Evolutionary conservation across 148 eudicot species (phyloP).

Genomic region (Gaultheria prostrata): DNA sequence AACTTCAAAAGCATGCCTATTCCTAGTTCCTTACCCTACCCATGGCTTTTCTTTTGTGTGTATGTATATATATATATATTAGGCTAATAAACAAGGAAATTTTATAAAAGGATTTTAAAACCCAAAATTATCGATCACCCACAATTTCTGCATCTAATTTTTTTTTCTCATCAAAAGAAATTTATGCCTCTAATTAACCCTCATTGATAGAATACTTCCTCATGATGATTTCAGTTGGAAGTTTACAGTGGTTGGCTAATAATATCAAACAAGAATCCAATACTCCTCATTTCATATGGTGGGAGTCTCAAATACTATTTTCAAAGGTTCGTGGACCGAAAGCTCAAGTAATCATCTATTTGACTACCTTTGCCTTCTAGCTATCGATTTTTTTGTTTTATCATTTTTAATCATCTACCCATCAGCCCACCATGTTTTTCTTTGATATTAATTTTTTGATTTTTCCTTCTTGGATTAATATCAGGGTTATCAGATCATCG

Average conservation of each 20-base stretch:
- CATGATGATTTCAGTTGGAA: conserved; percentile 4
- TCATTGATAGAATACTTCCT: neutral
- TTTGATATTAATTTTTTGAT: neutral
- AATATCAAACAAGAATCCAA: neutral
- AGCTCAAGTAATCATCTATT: conserved; percentile 10
- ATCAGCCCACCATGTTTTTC: neutral
- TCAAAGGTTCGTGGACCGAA: neutral
- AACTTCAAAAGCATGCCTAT: conserved; percentile 3
- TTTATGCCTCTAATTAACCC: neutral
- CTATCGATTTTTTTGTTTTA: neutral
- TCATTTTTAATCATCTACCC: conserved; percentile 8
- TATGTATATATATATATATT: no score
- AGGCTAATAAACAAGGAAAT: no score
- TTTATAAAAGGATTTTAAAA: no score
- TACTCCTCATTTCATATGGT: neutral
- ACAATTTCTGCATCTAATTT: no score
- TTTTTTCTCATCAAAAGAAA: neutral
- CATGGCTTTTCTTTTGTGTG: neutral
- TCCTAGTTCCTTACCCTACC: neutral
- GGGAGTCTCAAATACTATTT: neutral
- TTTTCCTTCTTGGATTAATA: neutral
- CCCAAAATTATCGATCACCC: no score
- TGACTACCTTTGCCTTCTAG: neutral
- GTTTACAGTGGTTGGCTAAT: neutral
- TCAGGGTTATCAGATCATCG: neutral